These are phyloP conservation scores for Lophium mytilinum DNA, from an alignment of 495 filamentous ascomycete species.

Conservation along the genomic window DNA sequence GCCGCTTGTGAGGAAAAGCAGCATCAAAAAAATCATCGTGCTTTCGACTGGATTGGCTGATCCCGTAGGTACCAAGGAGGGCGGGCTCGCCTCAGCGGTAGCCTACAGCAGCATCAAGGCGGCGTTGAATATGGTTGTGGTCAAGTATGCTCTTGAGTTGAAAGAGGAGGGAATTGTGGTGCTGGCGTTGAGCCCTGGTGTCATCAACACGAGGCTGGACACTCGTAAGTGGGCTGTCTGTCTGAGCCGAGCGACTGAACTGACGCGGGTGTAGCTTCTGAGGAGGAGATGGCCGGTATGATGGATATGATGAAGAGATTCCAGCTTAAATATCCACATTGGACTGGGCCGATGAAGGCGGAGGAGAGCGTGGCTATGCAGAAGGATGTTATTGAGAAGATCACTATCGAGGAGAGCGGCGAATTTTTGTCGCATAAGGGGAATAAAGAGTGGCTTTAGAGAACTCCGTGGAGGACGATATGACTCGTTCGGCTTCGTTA, in stretches of 20 bases:
- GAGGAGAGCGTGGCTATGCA: conserved; percentile 16
- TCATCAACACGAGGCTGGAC: conserved; percentile 10
- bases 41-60: conserved; percentile 25
- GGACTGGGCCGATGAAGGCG: conserved; percentile 22
- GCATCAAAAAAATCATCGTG: conserved; percentile 23
- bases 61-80: conserved; percentile 11
- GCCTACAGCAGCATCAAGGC: conserved; percentile 24
- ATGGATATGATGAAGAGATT: conserved; percentile 10
- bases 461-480: too few relatives aligned
- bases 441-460: conserved; percentile 23
- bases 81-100: conserved; percentile 4
- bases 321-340: conserved; percentile 17
- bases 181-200: conserved; percentile 20
- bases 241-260: too few relatives aligned
- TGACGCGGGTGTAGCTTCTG: too few relatives aligned
- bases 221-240: too few relatives aligned
- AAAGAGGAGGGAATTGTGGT: conserved; percentile 19
- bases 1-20: conserved; percentile 16
- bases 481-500: too few relatives aligned
- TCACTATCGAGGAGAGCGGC: conserved; percentile 19
- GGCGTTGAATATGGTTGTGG: conserved; percentile 21
- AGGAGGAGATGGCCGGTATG: too few relatives aligned
- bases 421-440: conserved; percentile 22
- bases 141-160: conserved; percentile 23
- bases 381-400: conserved; percentile 17